Base-by-base conservation (phyloP, 768 basidiomycete species). In the Suillus spraguei region DNA sequence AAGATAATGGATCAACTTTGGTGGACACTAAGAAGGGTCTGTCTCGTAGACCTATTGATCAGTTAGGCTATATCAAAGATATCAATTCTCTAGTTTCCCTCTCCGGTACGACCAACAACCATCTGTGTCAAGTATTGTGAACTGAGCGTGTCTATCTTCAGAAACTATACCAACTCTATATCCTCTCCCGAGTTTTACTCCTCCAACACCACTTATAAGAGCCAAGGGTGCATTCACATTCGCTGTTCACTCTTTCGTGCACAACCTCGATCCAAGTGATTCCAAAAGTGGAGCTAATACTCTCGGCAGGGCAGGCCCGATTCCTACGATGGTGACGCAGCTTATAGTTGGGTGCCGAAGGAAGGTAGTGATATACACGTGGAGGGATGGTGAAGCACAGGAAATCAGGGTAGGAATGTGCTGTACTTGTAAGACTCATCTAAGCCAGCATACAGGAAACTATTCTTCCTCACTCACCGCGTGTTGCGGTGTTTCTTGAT, bases 191-290 rank as follows among this genome's bases (percentile, higher is more conserved):
- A 84, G 84, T 4, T 80, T 95, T 52, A 74, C 88, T 2, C 89
- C 91, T 3, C 81, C 90, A 8, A 90, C 89, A 1, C 83, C 85
- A 13, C 85, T 99, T 1, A 70, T 82, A 16, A 93, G 92, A 70
- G 88, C 92, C 1, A 91, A 92, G 73, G 82, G 84, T 20, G 94
- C 94, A 0, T 85, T 95, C 63, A 91, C 93, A 4, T 96, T 99
- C 68, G 88, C 89, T 0, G 74, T 91, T 3, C 82, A 91, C 70
- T 85, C 90, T 9, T 82, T 79, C 35, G 79, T 94, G 35, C 80
- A 87, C 64, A 76, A 85, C 63, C 60, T 77, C 5, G 64, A 74
- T 22, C 67, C 72, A 3, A 71, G 76, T 42, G 73, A 71, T 32
- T 70, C 62, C 8, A 59, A 62, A 5, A 60, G 63, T 44, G 46